A percentile compares a stretch with the other conserved stretches of the same genome.
These are phyloP conservation scores for Penicillium angulare DNA, from an alignment of 495 filamentous ascomycete genomes.

Conservation along the genomic window DNA sequence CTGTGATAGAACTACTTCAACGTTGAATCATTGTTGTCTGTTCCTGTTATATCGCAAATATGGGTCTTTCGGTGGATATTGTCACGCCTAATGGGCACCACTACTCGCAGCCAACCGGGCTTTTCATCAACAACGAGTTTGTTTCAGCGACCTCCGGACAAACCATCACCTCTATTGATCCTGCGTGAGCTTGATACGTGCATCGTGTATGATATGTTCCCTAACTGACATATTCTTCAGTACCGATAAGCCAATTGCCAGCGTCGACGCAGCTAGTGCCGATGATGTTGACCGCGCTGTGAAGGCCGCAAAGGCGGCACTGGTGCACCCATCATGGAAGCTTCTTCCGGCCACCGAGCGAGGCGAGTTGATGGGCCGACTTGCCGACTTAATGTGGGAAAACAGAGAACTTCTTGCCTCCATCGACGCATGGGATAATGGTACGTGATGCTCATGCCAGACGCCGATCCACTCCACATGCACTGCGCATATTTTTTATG, in stretches of 20 bases:
- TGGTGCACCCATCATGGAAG: constrained; percentile 76
- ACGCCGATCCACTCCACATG: not conserved
- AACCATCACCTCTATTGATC: constrained; percentile 76
- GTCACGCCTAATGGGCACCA: constrained; percentile 84
- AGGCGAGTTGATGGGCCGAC: constrained; percentile 69
- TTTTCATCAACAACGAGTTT: constrained; percentile 97
- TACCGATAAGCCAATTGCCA: constrained; percentile 78
- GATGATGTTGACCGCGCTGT: constrained; percentile 86
- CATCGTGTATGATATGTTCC: not conserved
- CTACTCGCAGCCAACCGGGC: constrained; percentile 74
- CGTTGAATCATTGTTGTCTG: not conserved
- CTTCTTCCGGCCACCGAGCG: constrained; percentile 70
- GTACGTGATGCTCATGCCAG: constrained; percentile 26
- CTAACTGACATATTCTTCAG: constrained; percentile 57
- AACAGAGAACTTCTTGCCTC: constrained; percentile 76
- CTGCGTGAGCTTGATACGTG: constrained; percentile 37
- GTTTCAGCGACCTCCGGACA: constrained; percentile 68
- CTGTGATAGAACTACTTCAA: too few species aligned
- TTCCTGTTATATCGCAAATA: not conserved
- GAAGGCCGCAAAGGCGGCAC: constrained; percentile 73
- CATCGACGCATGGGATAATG: constrained; percentile 94
- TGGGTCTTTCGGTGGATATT: constrained; percentile 55
- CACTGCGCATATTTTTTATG: not conserved
- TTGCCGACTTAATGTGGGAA: constrained; percentile 69
- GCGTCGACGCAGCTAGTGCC: constrained; percentile 74